Evolutionary conservation across 306 rosid species (phyloP).

Genomic region (Vigna mungo): DNA sequence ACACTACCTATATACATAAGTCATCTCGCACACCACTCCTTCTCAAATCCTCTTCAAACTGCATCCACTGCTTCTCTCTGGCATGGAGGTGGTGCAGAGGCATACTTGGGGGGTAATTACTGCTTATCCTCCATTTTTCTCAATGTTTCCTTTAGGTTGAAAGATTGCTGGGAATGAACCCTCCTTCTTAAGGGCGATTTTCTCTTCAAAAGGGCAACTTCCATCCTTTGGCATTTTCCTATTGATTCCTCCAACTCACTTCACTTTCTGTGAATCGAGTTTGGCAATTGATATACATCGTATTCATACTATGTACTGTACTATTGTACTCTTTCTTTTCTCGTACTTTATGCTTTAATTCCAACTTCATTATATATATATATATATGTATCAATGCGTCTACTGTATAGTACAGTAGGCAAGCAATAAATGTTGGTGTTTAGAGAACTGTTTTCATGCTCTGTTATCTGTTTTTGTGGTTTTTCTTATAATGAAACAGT

Average conservation of each 20-base stretch:
- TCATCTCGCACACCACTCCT: slow-evolving; percentile 58
- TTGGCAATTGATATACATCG: background rate
- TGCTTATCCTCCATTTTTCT: slow-evolving; percentile 27
- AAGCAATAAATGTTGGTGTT: slow-evolving; percentile 2
- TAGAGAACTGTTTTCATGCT: slow-evolving; percentile 34
- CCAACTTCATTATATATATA: slow-evolving; percentile 13
- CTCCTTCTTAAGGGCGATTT: slow-evolving; percentile 56
- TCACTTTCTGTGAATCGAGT: slow-evolving; percentile 38
- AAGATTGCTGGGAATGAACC: slow-evolving; percentile 49
- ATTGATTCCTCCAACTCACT: slow-evolving; percentile 42
- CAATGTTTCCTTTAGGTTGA: slow-evolving; percentile 23
- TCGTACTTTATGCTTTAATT: slow-evolving; percentile 29
- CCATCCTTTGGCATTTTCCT: slow-evolving; percentile 87
- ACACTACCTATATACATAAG: slow-evolving; percentile 40
- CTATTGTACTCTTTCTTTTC: slow-evolving; percentile 5
- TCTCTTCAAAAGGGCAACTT: slow-evolving; percentile 82
- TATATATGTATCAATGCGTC: background rate
- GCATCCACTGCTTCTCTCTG: slow-evolving; percentile 39
- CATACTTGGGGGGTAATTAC: slow-evolving; percentile 25
- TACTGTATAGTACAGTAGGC: slow-evolving; percentile 21
- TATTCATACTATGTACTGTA: background rate
- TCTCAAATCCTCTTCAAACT: slow-evolving; percentile 60
- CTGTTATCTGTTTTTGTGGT: slow-evolving; percentile 3
- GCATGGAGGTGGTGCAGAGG: slow-evolving; percentile 41
- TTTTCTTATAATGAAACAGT: background rate